Evolutionary conservation across 1,139 yeast genomes (phyloP), one percentile per base, ranked within the genome.

Genomic region (Taphrina flavorubra): DNA sequence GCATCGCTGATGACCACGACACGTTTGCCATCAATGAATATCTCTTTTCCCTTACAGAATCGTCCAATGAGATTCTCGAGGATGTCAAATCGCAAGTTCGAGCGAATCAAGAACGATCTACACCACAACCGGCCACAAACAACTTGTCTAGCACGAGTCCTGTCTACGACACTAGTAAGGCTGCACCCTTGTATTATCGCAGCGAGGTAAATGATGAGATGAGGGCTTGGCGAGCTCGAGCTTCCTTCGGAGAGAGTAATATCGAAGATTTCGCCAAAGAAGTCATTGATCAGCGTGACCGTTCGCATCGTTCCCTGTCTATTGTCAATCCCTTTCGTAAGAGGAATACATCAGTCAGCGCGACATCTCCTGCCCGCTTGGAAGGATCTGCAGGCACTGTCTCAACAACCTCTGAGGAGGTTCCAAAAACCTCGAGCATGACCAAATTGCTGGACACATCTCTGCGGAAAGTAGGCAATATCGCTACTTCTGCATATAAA

Each of bases 21-120:
- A 79, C 84, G 1, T 84, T 76, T 75, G 87, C 87, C 0, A 74
- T 85, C 63, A 92, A 89, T 74, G 90, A 87, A 65, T 85, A 88
- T 72, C 85, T 84, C 70, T 84, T 92, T 73, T 84, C 90, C 73
- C 88, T 90, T 73, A 87, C 90, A 75, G 79, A 70, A 47, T 68
- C 65, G 14, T 76, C 74, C 64, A 70, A 58, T 65, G 72, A 71
- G 46, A 72, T 71, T 6, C 51, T 69, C 3, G 63, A 66, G 4
- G 31, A 65, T 1, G 61, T 69, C 46, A 63, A 49, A 63, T 39
- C 46, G 16, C 61, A 46, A 36, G n/a, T 55, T 6, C 16, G 34
- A 37, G 39, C 31, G 13, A 20, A 16, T 37, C 51, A 40, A 40
- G 44, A 13, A 18, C n/a, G 11, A 37, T 44, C 18, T 31, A 34